Evolutionary conservation across 1,139 yeast genomes (phyloP).

Genomic region (Debaryomycetaceae sp.): DNA sequence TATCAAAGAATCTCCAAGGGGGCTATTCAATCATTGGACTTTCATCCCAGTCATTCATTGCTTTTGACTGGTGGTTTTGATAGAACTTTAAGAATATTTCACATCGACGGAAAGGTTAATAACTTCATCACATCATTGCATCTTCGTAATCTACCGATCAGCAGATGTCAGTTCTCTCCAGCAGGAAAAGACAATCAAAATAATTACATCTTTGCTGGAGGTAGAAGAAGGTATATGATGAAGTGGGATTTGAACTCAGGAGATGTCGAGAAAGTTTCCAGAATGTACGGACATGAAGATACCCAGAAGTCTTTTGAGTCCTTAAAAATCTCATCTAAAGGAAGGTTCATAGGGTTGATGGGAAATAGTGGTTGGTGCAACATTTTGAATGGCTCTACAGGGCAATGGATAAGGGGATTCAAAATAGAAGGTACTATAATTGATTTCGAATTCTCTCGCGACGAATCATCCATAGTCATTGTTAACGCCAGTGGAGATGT

Average conservation of each 20-base stretch:
- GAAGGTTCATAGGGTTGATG: constrained; percentile 67
- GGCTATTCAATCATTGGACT: constrained; percentile 77
- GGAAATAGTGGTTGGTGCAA: constrained; percentile 94
- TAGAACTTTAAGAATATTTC: constrained; percentile 78
- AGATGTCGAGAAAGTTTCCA: constrained; percentile 75
- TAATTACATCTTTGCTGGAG: constrained; percentile 69
- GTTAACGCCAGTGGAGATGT: constrained; percentile 81
- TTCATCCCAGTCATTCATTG: constrained; percentile 84
- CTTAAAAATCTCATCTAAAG: constrained; percentile 69
- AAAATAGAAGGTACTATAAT: constrained; percentile 81
- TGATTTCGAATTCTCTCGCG: constrained; percentile 70
- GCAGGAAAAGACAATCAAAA: constrained; percentile 41
- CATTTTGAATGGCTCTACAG: constrained; percentile 67
- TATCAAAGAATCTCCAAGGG: constrained; percentile 63
- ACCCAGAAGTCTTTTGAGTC: constrained; percentile 86
- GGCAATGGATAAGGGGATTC: constrained; percentile 84
- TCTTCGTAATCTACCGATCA: constrained; percentile 75
- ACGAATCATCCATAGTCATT: constrained; percentile 55
- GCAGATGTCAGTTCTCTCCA: constrained; percentile 64
- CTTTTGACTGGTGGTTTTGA: constrained; percentile 91
- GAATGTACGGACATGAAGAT: constrained; percentile 88
- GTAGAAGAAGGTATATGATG: constrained; percentile 88
- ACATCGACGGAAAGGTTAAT: constrained; percentile 87
- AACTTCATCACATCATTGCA: constrained; percentile 78
- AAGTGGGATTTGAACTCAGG: constrained; percentile 83